Conservation (phyloP, 768 basidiomycete genomes). For the Leccinum subtestaceum region DNA sequence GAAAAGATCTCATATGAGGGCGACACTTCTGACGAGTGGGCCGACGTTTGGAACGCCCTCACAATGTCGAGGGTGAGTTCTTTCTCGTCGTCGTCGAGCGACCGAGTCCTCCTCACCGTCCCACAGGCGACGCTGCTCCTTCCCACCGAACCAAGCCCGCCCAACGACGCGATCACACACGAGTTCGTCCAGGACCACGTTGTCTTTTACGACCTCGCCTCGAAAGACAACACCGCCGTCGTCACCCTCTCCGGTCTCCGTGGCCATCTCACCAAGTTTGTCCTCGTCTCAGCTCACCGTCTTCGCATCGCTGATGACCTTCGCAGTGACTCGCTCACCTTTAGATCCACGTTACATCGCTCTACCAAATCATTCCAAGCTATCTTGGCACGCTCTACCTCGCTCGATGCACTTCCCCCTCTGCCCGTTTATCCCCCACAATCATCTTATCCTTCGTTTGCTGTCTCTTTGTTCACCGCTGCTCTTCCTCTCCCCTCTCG, state of each 20-base stretch:
- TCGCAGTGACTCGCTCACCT: slow-evolving; percentile 36
- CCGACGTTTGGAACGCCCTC: slow-evolving; percentile 63
- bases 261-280: slow-evolving; percentile 63
- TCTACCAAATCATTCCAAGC: slow-evolving; percentile 41
- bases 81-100: slow-evolving; percentile 18
- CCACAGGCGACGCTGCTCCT: slow-evolving; percentile 76
- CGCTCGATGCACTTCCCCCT: slow-evolving; percentile 50
- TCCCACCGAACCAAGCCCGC: slow-evolving; percentile 58
- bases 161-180: slow-evolving; percentile 56
- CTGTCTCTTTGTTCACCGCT: slow-evolving; percentile 40
- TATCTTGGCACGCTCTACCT: slow-evolving; percentile 34
- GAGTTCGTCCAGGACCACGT: slow-evolving; percentile 87
- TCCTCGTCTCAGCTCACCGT: slow-evolving; percentile 22
- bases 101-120: slow-evolving; percentile 1
- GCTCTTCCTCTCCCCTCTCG: slow-evolving; percentile 34
- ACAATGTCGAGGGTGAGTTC: slow-evolving; percentile 59
- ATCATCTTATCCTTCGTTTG: slow-evolving; percentile 47
- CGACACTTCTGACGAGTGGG: slow-evolving; percentile 59
- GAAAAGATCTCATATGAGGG: slow-evolving; percentile 61
- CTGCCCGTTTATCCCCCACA: slow-evolving; percentile 42
- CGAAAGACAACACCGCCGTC: slow-evolving; percentile 46
- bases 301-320: slow-evolving; percentile 27
- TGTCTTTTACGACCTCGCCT: slow-evolving; percentile 56
- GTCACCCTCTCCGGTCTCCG: slow-evolving; percentile 84
- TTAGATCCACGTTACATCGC: slow-evolving; percentile 44